A percentile compares a stretch with the other conserved stretches of the same genome.
Evolutionary conservation across 805 yeast genomes (phyloP).

Genomic region (Kazachstania viticola): DNA sequence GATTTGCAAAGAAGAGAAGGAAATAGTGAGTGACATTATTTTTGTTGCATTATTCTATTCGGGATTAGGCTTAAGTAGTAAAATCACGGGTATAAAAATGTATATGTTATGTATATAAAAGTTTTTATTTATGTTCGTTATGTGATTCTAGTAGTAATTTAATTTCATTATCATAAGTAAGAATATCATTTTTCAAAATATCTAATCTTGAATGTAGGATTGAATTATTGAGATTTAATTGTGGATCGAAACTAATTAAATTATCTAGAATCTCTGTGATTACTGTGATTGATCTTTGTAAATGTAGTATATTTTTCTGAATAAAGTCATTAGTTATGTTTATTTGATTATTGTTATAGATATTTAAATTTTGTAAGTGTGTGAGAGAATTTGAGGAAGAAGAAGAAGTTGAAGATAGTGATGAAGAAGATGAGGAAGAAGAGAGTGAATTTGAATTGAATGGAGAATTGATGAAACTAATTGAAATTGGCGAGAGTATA

Average conservation of each 20-base stretch:
- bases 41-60: too few relatives aligned
- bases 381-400: not conserved
- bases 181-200: not conserved
- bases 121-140: too few relatives aligned
- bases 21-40: too few relatives aligned
- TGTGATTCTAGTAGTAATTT: not conserved
- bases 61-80: too few relatives aligned
- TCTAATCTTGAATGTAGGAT: too few relatives aligned
- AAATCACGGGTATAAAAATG: too few relatives aligned
- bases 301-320: not conserved
- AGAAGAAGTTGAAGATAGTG: not conserved
- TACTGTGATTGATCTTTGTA: conserved; percentile 1
- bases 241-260: not conserved
- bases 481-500: conserved; percentile 20
- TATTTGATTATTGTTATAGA: too few relatives aligned
- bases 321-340: too few relatives aligned
- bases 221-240: not conserved
- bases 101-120: too few relatives aligned
- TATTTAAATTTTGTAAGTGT: too few relatives aligned
- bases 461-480: conserved; percentile 17
- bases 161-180: not conserved
- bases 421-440: not conserved
- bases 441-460: not conserved
- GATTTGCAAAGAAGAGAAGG: conserved; percentile 50
- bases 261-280: conserved; percentile 2